Percentiles rank a stretch among this genome's conserved stretches.
These are phyloP conservation scores for Trebouxia sp. DNA, from an alignment of 139 green algal species.

Conservation along the genomic window DNA sequence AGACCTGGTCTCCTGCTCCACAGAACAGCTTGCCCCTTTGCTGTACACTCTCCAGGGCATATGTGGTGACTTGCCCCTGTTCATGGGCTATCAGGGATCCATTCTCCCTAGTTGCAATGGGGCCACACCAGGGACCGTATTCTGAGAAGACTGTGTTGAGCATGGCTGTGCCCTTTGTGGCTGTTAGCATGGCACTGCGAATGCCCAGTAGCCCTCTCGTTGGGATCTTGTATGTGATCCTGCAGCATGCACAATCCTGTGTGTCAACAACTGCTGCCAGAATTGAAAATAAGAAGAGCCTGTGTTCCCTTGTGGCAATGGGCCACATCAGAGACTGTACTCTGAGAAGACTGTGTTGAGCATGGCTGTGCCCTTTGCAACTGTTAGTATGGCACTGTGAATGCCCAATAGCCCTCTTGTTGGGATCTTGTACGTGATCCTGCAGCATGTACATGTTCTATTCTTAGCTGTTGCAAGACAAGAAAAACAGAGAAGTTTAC, in stretches of 20 bases:
- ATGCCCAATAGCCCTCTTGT: constrained; percentile 78
- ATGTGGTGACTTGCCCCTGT: constrained; percentile 74
- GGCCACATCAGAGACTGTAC: constrained; percentile 71
- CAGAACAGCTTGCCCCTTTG: constrained; percentile 90
- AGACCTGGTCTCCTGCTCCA: constrained; percentile 85
- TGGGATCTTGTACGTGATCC: constrained; percentile 87
- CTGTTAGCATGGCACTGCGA: constrained; percentile 93
- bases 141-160: constrained; percentile 93
- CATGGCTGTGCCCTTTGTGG: constrained; percentile 92
- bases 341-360: constrained; percentile 93
- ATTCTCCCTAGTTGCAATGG: constrained; percentile 88
- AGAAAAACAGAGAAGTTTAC: no score
- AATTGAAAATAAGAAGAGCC: no score
- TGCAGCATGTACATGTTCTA: constrained; percentile 10
- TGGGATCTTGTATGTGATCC: constrained; percentile 87
- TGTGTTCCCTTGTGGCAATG: constrained; percentile 92
- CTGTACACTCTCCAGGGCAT: constrained; percentile 86
- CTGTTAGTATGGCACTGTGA: constrained; percentile 93
- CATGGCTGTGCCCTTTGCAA: constrained; percentile 91
- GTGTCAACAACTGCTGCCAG: neutral
- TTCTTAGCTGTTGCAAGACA: no score
- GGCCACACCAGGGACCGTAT: constrained; percentile 71
- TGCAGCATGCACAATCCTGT: neutral
- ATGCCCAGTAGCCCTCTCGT: constrained; percentile 78
- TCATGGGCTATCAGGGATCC: constrained; percentile 90